Conservation (phyloP, 1,284 basidiomycete species). For the Ustilago cynodontis region DNA sequence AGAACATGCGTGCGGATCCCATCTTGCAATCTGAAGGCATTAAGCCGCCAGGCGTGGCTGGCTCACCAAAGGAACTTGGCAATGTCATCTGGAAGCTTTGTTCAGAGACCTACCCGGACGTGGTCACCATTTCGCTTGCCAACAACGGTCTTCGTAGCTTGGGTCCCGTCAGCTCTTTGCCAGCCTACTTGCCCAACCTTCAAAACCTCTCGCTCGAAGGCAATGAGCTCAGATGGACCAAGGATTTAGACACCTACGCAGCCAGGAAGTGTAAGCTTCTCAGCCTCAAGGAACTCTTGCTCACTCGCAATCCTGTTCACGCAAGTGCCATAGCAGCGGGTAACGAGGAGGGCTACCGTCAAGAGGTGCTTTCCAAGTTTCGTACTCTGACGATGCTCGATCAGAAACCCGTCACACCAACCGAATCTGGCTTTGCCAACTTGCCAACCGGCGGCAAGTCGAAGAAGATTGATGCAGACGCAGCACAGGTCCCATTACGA, state of each 20-base stretch:
- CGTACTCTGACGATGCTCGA: slow-evolving; percentile 70
- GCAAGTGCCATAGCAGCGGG: slow-evolving; percentile 77
- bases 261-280: slow-evolving; percentile 45
- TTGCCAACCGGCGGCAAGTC: slow-evolving; percentile 73
- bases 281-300: slow-evolving; percentile 76
- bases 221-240: slow-evolving; percentile 68
- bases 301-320: slow-evolving; percentile 83
- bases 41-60: slow-evolving; percentile 77
- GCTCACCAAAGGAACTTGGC: slow-evolving; percentile 76
- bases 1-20: slow-evolving; percentile 79
- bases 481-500: slow-evolving; percentile 66
- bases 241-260: slow-evolving; percentile 60
- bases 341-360: slow-evolving; percentile 74
- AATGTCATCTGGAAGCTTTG: slow-evolving; percentile 88
- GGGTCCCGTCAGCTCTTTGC: slow-evolving; percentile 49
- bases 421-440: slow-evolving; percentile 78
- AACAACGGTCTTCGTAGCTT: slow-evolving; percentile 57
- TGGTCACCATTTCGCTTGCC: slow-evolving; percentile 58
- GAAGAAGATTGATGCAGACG: slow-evolving; percentile 54
- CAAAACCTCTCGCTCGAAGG: slow-evolving; percentile 81
- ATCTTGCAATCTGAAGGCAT: slow-evolving; percentile 78
- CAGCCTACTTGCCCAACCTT: slow-evolving; percentile 73
- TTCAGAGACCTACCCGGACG: slow-evolving; percentile 80
- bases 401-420: slow-evolving; percentile 78
- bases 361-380: slow-evolving; percentile 53